phyloP scores from a whole-genome alignment of 768 basidiomycete species.

The Tylopilus rubrobrunneus region DNA sequence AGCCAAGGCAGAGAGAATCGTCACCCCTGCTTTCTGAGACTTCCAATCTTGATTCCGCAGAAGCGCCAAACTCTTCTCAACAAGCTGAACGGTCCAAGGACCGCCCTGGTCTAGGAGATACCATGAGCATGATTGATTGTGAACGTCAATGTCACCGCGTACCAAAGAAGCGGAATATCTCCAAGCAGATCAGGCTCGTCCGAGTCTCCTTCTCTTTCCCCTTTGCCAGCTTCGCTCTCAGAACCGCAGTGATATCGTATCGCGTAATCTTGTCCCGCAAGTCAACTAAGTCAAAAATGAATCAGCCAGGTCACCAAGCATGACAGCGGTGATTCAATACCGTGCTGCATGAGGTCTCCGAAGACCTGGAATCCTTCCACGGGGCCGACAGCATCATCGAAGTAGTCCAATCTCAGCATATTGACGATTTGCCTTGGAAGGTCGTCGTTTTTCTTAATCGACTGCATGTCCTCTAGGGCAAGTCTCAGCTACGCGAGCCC shows the following conservation, averaged over 20 bases:
- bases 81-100: slow-evolving; percentile 10
- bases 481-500: not conserved
- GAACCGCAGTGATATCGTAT: slow-evolving; percentile 15
- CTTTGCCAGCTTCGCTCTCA: slow-evolving; percentile 13
- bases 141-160: not conserved
- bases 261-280: slow-evolving; percentile 13
- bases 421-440: slow-evolving; percentile 13
- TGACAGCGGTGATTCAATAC: slow-evolving; percentile 2
- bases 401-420: slow-evolving; percentile 20
- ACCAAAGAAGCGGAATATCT: slow-evolving; percentile 23
- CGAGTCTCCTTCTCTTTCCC: slow-evolving; percentile 13
- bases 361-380: slow-evolving; percentile 23
- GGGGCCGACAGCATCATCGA: slow-evolving; percentile 20
- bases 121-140: not conserved
- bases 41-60: slow-evolving; percentile 8
- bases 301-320: not conserved
- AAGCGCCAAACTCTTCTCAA: slow-evolving; percentile 7
- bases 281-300: slow-evolving; percentile 1
- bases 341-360: slow-evolving; percentile 16
- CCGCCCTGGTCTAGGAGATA: slow-evolving; percentile 1
- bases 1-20: slow-evolving; percentile 20
- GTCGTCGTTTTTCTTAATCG: slow-evolving; percentile 1
- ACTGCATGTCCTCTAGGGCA: slow-evolving; percentile 12
- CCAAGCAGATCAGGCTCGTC: slow-evolving; percentile 22
- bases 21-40: slow-evolving; percentile 19